These are phyloP conservation scores for Aspergillus haitiensis DNA, from an alignment of 495 filamentous ascomycete species.

Conservation along the genomic window DNA sequence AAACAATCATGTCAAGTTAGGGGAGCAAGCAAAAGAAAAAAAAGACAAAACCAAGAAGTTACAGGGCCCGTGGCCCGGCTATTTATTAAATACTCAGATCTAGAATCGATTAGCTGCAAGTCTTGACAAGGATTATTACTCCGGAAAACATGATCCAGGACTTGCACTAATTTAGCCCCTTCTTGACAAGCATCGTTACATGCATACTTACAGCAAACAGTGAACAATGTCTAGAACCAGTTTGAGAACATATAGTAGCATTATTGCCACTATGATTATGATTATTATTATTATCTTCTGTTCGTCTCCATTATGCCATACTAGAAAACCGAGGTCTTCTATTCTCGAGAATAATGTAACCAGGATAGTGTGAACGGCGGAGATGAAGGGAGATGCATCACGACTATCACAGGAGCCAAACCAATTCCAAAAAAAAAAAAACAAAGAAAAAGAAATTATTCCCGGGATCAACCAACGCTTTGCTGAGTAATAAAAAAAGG, in stretches of 20 bases:
- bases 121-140: slow-evolving; percentile 4
- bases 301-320: neutral
- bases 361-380: slow-evolving; percentile 1
- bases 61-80: neutral
- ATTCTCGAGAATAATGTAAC: neutral
- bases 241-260: neutral
- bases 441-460: slow-evolving; percentile 13
- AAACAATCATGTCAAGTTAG: neutral
- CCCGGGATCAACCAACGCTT: slow-evolving; percentile 20
- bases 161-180: slow-evolving; percentile 6
- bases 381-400: slow-evolving; percentile 6
- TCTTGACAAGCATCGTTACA: neutral
- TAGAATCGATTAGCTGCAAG: slow-evolving; percentile 15
- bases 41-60: neutral
- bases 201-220: too few species aligned
- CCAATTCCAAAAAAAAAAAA: slow-evolving; percentile 12
- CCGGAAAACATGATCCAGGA: neutral
- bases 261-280: too few species aligned
- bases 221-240: too few species aligned
- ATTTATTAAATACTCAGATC: neutral
- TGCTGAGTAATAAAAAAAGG: slow-evolving; percentile 11
- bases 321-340: neutral
- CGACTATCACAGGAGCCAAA: slow-evolving; percentile 16
- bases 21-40: neutral
- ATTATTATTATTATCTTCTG: neutral